A percentile compares a stretch with the other conserved stretches of the same genome.
Conservation (phyloP, 2,329 filamentous ascomycete genomes). For the Ophiostoma quercus region DNA sequence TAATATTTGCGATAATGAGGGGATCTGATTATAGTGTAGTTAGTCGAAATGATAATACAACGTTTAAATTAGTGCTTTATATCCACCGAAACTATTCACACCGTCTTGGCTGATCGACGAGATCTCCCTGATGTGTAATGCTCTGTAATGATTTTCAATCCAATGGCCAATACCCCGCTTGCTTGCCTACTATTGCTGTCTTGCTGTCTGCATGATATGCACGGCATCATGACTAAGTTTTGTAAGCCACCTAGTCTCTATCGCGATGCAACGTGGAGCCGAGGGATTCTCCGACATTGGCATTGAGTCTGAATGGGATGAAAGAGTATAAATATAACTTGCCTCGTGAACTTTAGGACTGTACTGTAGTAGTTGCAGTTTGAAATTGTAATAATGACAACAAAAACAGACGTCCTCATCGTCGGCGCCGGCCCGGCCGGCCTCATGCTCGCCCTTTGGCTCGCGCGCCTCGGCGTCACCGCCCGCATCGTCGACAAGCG, state of each 20-base stretch:
- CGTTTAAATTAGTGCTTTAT: too few relatives aligned
- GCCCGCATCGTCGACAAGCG: slow-evolving; percentile 45
- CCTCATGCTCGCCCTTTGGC: slow-evolving; percentile 42
- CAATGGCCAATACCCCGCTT: not conserved
- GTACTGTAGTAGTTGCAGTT: too few relatives aligned
- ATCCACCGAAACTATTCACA: not conserved
- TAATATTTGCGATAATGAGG: not conserved
- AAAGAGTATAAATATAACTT: too few relatives aligned
- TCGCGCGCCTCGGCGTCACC: slow-evolving; percentile 39
- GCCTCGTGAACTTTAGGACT: too few relatives aligned
- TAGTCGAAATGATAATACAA: not conserved
- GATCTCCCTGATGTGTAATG: slow-evolving; percentile 4
- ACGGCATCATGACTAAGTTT: slow-evolving; percentile 2
- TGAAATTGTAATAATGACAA: not conserved
- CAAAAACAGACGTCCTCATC: slow-evolving; percentile 28
- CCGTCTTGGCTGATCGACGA: not conserved
- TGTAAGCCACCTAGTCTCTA: not conserved
- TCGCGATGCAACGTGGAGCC: not conserved
- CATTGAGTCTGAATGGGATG: too few relatives aligned
- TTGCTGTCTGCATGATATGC: not conserved
- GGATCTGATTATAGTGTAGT: not conserved
- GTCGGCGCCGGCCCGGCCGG: slow-evolving; percentile 27
- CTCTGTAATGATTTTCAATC: slow-evolving; percentile 6
- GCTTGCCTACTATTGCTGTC: not conserved
- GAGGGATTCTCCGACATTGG: not conserved